Base-by-base conservation (phyloP, 2,329 filamentous ascomycete species). In the Westerdykella sp. region DNA sequence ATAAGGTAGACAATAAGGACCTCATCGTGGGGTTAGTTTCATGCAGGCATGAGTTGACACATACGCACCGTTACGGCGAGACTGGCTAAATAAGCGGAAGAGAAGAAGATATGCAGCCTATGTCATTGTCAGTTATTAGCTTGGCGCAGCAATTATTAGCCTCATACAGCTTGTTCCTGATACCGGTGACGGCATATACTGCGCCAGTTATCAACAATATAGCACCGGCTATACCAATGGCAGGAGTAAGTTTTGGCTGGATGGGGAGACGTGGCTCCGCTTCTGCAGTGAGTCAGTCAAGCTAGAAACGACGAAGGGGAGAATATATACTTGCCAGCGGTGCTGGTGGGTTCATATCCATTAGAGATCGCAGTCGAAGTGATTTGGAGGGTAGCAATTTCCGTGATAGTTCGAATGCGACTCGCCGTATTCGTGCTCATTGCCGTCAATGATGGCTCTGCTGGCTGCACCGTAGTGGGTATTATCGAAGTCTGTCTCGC, bases 1-100 rank as follows among this genome's bases (percentile, higher is more conserved):
- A 94, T 93, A 32, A 96, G 83, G 62, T 96, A 96, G 36, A 95
- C 67, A 42, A 96, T 87, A 16, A 97, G 73, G 2, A 95, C 72
- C 60, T 71, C 37, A n/a, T 39, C 35, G 18, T 35, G 45, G 25
- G 25, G 32, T 35, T 14, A 35, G 16, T 14, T 3, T 35, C 2
- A 35, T 18, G 32, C 32, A 18, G 2, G 31, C 21, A 14, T 14
- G 18, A 22, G 18, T 14, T 36, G 16, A 23, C 13, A 22, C 6
- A 11, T 23, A 56, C 67, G 50, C 48, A 72, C 84, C 0, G 85
- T 80, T 11, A 93, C 82, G 13, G 85, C 81, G 30, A 96, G 69
- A 36, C 82, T 78, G 16, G 79, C 75, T 21, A 93, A 72, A 55
- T 85, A 90, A 5, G 80, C 85, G 1, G 84, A 80, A 12, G 89